Percentiles rank a stretch among this genome's conserved stretches.
Evolutionary conservation across 1,284 basidiomycete genomes (phyloP).

Genomic region (Ustilago tritici): DNA sequence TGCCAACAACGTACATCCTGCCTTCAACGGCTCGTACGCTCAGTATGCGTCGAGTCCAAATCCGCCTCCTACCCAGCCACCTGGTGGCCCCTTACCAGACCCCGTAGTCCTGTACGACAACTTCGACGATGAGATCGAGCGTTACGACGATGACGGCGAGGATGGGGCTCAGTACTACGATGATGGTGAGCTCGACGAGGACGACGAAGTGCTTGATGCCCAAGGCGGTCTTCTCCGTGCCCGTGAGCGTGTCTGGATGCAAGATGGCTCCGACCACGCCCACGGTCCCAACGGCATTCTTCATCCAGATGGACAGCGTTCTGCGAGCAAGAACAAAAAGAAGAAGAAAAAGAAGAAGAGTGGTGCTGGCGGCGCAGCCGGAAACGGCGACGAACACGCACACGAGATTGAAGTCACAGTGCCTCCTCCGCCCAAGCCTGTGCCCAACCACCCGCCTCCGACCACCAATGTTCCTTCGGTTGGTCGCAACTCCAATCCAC

Average conservation of each 20-base stretch:
- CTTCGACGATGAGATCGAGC: conserved; percentile 61
- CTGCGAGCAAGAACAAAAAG: conserved; percentile 71
- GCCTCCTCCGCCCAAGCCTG: conserved; percentile 66
- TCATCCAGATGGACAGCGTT: conserved; percentile 30
- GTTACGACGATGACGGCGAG: conserved; percentile 62
- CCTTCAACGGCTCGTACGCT: conserved; percentile 43
- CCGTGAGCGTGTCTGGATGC: conserved; percentile 46
- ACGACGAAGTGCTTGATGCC: conserved; percentile 46
- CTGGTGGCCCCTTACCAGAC: conserved; percentile 58
- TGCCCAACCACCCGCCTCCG: conserved; percentile 60
- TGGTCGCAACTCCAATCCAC: conserved; percentile 63
- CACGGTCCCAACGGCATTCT: conserved; percentile 30
- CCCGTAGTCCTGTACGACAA: conserved; percentile 67
- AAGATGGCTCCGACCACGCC: conserved; percentile 33
- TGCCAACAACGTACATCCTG: conserved; percentile 29
- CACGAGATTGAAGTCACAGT: conserved; percentile 68
- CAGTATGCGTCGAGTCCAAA: conserved; percentile 57
- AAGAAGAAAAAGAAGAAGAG: conserved; percentile 73
- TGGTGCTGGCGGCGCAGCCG: conserved; percentile 65
- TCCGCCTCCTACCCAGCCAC: conserved; percentile 60
- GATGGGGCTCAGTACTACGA: conserved; percentile 64
- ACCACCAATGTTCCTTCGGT: conserved; percentile 69
- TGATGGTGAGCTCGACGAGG: conserved; percentile 63
- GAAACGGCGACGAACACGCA: conserved; percentile 64
- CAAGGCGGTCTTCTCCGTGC: conserved; percentile 38